Conservation (phyloP, 768 basidiomycete species). For the Bullera alba region DNA sequence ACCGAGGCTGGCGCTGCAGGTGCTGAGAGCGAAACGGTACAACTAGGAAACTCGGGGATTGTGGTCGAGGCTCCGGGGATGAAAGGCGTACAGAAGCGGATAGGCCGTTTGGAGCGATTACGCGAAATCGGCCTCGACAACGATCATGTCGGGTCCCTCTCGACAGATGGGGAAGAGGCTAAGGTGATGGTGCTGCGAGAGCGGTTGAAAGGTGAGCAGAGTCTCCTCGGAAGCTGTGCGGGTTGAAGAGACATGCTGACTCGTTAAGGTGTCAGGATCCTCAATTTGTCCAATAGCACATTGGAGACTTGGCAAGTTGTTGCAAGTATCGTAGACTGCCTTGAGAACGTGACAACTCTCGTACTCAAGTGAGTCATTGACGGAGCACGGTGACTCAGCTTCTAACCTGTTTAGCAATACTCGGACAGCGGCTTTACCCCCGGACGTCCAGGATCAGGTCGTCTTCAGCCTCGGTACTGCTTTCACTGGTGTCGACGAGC, state of each 20-base stretch:
- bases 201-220: constrained; percentile 11
- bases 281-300: constrained; percentile 74
- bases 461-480: neutral
- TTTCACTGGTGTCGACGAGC: constrained; percentile 15
- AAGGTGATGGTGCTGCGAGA: constrained; percentile 12
- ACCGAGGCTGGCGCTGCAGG: neutral
- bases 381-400: no score
- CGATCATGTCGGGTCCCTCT: constrained; percentile 52
- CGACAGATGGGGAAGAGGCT: constrained; percentile 45
- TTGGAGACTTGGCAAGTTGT: constrained; percentile 65
- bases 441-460: constrained; percentile 6
- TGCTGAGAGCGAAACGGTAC: constrained; percentile 47
- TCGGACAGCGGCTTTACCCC: constrained; percentile 8
- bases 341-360: constrained; percentile 60
- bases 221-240: neutral
- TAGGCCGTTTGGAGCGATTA: constrained; percentile 61
- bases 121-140: constrained; percentile 74
- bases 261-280: constrained; percentile 60
- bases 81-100: constrained; percentile 66
- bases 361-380: constrained; percentile 63
- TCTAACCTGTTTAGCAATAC: no score
- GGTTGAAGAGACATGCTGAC: neutral
- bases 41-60: constrained; percentile 77
- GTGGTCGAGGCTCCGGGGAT: constrained; percentile 78
- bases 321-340: constrained; percentile 57